phyloP scores from a whole-genome alignment of 805 yeast species.

The Schwanniomyces polymorphus region DNA sequence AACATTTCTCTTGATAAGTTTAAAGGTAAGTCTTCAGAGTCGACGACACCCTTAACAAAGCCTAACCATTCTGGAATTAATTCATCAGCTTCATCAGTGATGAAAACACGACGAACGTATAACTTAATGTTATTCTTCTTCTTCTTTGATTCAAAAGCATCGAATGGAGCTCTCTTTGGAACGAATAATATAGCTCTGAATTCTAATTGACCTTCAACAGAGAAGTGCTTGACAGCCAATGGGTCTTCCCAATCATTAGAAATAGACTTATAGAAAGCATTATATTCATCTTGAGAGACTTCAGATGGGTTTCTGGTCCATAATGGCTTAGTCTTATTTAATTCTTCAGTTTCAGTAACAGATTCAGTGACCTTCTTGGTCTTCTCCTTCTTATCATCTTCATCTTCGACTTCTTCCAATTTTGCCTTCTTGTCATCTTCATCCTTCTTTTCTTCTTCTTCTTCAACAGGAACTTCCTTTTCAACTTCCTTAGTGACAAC shows the following conservation, averaged over 20 bases:
- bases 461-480: slow-evolving; percentile 91
- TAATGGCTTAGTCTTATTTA: slow-evolving; percentile 97
- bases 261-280: slow-evolving; percentile 98
- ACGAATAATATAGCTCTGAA: slow-evolving; percentile 96
- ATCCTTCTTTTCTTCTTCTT: slow-evolving; percentile 39
- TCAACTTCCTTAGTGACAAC: slow-evolving; percentile 98
- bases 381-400: slow-evolving; percentile 68
- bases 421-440: slow-evolving; percentile 69
- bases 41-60: slow-evolving; percentile 98
- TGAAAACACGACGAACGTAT: slow-evolving; percentile 98
- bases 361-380: slow-evolving; percentile 88
- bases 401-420: slow-evolving; percentile 77
- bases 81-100: slow-evolving; percentile 99
- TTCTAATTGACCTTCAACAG: slow-evolving; percentile 99
- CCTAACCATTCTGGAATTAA: slow-evolving; percentile 98
- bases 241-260: slow-evolving; percentile 99
- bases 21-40: slow-evolving; percentile 98
- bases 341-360: slow-evolving; percentile 95
- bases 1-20: slow-evolving; percentile 99
- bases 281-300: slow-evolving; percentile 96
- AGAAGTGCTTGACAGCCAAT: slow-evolving; percentile 98
- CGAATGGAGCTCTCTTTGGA: slow-evolving; percentile 99
- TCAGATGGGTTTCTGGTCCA: slow-evolving; percentile 99
- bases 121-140: slow-evolving; percentile 98
- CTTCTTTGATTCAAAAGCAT: slow-evolving; percentile 96